phyloP scores from a whole-genome alignment of 805 yeast genomes.

The Ogataea minuta region DNA sequence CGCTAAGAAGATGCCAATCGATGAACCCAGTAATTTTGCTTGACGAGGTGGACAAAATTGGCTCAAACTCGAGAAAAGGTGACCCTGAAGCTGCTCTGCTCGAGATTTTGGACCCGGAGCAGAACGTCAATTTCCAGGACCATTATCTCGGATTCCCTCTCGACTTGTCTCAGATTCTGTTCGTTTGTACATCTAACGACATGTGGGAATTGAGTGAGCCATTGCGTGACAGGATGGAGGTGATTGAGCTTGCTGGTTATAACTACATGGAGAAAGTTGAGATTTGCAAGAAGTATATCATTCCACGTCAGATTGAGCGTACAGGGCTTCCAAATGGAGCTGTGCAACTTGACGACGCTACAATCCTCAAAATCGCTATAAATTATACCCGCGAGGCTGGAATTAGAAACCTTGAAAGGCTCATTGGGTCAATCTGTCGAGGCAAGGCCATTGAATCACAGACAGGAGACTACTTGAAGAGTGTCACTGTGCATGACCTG shows the following conservation, averaged over 20 bases:
- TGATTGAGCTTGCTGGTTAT: conserved; percentile 75
- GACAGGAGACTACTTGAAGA: conserved; percentile 44
- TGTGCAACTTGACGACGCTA: conserved; percentile 48
- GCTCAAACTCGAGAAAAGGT: conserved; percentile 42
- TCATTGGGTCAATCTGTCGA: conserved; percentile 73
- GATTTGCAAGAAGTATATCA: conserved; percentile 64
- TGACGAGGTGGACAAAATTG: conserved; percentile 78
- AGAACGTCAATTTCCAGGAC: conserved; percentile 71
- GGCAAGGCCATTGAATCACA: conserved; percentile 60
- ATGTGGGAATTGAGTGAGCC: conserved; percentile 71
- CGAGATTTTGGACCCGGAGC: conserved; percentile 90
- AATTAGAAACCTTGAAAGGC: conserved; percentile 75
- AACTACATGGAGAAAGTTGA: conserved; percentile 72
- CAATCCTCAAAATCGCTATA: conserved; percentile 59
- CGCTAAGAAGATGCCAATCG: conserved; percentile 67
- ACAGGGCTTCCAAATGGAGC: conserved; percentile 56
- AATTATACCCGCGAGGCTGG: conserved; percentile 85
- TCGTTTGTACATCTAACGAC: conserved; percentile 85
- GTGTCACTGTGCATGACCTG: conserved; percentile 44
- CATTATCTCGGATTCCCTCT: conserved; percentile 85
- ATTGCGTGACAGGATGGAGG: conserved; percentile 79
- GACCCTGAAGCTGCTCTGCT: conserved; percentile 88
- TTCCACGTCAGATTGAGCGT: conserved; percentile 71
- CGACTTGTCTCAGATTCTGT: conserved; percentile 76
- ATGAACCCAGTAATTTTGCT: conserved; percentile 82